Percentiles rank a stretch among this genome's conserved stretches.
phyloP scores from a whole-genome alignment of 1,284 basidiomycete genomes.

The Rhodotorula sp. region DNA sequence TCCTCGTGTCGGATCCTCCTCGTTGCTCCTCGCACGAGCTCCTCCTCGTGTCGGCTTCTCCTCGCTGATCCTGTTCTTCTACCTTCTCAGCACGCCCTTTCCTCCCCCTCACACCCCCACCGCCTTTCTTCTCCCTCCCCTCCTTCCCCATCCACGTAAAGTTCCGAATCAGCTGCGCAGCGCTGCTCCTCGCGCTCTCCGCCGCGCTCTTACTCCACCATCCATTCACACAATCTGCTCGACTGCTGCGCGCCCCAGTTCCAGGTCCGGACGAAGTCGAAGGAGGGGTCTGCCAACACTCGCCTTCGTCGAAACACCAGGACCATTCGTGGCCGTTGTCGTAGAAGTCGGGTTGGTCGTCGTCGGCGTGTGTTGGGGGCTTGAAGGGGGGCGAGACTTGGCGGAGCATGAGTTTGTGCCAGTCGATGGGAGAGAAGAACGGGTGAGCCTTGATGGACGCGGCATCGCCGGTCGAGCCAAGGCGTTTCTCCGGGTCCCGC shows the following conservation, averaged over 20 bases:
- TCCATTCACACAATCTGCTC: neutral
- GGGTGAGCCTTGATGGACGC: slow-evolving; percentile 29
- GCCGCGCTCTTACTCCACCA: neutral
- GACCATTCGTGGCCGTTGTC: slow-evolving; percentile 10
- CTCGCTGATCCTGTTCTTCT: neutral
- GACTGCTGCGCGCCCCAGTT: neutral
- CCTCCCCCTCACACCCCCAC: neutral
- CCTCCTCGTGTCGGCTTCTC: neutral
- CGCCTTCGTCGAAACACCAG: slow-evolving; percentile 33
- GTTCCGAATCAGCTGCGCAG: neutral
- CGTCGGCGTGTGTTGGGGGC: slow-evolving; percentile 35
- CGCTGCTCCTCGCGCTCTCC: neutral
- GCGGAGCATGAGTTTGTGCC: slow-evolving; percentile 23
- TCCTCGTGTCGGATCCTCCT: neutral
- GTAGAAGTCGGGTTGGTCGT: slow-evolving; percentile 30
- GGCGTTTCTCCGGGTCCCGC: slow-evolving; percentile 27
- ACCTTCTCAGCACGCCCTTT: neutral
- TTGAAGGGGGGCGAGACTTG: slow-evolving; percentile 37
- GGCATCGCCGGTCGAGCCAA: slow-evolving; percentile 20
- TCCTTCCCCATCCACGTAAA: slow-evolving; percentile 11
- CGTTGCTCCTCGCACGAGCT: slow-evolving; percentile 1
- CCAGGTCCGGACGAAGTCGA: neutral
- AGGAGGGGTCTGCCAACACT: slow-evolving; percentile 20
- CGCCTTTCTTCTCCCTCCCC: neutral
- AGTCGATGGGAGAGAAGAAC: slow-evolving; percentile 37